Conservation (phyloP, 2,329 filamentous ascomycete species). For the Ustulina deusta region DNA sequence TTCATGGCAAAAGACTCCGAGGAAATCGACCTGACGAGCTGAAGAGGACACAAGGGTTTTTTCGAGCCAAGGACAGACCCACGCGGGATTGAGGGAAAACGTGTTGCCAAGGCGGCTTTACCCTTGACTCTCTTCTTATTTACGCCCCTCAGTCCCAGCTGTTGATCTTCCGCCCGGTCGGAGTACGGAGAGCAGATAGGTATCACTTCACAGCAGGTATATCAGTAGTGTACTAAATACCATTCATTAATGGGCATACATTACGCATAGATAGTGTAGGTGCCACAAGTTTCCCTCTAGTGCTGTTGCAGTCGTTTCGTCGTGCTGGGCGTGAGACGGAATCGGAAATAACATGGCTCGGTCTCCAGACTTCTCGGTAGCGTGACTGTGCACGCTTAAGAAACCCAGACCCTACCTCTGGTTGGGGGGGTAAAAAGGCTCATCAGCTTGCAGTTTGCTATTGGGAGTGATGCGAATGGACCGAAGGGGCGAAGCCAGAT, state of each 20-base stretch:
- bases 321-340: neutral
- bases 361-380: neutral
- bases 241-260: neutral
- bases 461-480: constrained; percentile 9
- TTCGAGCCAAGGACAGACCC: constrained; percentile 29
- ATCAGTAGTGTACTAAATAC: neutral
- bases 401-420: neutral
- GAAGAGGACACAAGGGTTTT: constrained; percentile 8
- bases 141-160: constrained; percentile 18
- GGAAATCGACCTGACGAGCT: constrained; percentile 9
- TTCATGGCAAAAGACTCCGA: neutral
- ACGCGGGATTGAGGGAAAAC: constrained; percentile 35
- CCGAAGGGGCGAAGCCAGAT: constrained; percentile 29
- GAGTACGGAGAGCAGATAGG: constrained; percentile 22
- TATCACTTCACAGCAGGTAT: neutral
- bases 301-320: constrained; percentile 13
- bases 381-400: constrained; percentile 5
- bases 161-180: constrained; percentile 11
- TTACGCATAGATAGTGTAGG: too few species aligned
- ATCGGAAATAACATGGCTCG: constrained; percentile 29
- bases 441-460: constrained; percentile 10
- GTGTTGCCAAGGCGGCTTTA: constrained; percentile 39
- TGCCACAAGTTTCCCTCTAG: constrained; percentile 1
- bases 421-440: constrained; percentile 12
- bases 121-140: constrained; percentile 23